A percentile compares a stretch with the other conserved stretches of the same genome.
Conservation (phyloP, 208 protist genomes). For the Trypanosoma scelopori region DNA sequence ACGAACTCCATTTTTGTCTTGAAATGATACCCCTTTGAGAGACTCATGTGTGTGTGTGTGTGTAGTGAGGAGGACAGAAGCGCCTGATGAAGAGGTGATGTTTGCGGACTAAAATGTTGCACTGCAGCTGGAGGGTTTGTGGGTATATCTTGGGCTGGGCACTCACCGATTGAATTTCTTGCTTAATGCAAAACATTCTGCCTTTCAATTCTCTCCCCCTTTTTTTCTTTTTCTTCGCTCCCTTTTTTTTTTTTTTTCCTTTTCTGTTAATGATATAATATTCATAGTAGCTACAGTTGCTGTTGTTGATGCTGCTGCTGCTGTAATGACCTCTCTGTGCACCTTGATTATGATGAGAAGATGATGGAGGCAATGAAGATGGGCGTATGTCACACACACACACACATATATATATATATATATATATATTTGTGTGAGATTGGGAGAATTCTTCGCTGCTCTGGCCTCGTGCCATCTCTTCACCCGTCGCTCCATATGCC, state of each 20-base stretch:
- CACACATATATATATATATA: no score
- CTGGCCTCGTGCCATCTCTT: no score
- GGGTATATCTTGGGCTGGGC: not conserved
- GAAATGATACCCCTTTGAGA: not conserved
- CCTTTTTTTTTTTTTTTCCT: not conserved
- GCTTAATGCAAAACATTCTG: not conserved
- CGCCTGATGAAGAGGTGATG: not conserved
- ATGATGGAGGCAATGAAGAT: no score
- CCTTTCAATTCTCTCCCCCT: not conserved
- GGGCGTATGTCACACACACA: no score
- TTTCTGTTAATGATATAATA: not conserved
- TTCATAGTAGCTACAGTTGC: not conserved
- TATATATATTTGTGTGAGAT: no score
- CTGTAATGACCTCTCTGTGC: no score
- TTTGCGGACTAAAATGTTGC: no score
- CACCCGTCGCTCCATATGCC: not conserved
- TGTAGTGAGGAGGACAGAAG: not conserved
- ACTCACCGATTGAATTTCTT: not conserved
- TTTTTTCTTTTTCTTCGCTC: slow-evolving; percentile 6
- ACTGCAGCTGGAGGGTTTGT: no score
- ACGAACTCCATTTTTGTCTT: not conserved
- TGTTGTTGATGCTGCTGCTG: no score
- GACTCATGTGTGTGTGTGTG: not conserved
- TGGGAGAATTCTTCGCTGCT: no score
- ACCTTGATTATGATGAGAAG: no score